Evolutionary conservation across 192 early-diverging fungal species (phyloP), one percentile per base, ranked within the genome.

Genomic region (Entomortierella chlamydospora): DNA sequence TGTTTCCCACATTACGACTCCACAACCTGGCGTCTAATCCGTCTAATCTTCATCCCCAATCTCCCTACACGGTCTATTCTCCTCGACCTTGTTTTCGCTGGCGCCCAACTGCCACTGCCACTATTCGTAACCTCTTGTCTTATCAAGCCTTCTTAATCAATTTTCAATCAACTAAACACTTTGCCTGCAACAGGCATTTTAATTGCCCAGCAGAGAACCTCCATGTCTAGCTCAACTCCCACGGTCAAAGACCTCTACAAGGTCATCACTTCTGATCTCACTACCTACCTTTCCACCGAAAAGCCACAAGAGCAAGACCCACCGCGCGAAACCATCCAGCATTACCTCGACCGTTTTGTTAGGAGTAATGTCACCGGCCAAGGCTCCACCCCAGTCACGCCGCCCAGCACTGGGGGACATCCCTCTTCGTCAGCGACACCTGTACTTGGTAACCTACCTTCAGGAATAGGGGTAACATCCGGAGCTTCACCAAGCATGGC

Each of bases 231-330:
- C 25, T 70, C 76, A 20, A 47, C 68, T 25, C 68, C 68, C 15
- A 70, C 76, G 0, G 63, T 79, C 62, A 79, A 79, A 51, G 76
- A 79, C 62, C 60, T 79, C 20, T 79, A 70, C 63, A 70, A 56
- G 57, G 63, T 62, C 28, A 43, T 79, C 49, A 70, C 67, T 31
- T 43, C 76, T 20, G 76, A 79, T 29, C 64, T 79, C 1, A 26
- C 53, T 11, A 45, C 76, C 9, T 79, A 34, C 23, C 23, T 79
- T 13, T 23, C 47, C 18, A 39, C 54, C 2, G 61, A 69, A 29
- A 54, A 51, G 30, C 15, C 68, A 37, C 51, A 56, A 42, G 72
- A 67, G n/a, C 25, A 53, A 0, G 72, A 67, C 0, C 4, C 49
- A 25, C 29, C 34, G 2, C 73, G 66, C 20, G 65, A 68, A 29